Conservation (phyloP, 208 protist species). For the Leptomonas pyrrhocoris region DNA sequence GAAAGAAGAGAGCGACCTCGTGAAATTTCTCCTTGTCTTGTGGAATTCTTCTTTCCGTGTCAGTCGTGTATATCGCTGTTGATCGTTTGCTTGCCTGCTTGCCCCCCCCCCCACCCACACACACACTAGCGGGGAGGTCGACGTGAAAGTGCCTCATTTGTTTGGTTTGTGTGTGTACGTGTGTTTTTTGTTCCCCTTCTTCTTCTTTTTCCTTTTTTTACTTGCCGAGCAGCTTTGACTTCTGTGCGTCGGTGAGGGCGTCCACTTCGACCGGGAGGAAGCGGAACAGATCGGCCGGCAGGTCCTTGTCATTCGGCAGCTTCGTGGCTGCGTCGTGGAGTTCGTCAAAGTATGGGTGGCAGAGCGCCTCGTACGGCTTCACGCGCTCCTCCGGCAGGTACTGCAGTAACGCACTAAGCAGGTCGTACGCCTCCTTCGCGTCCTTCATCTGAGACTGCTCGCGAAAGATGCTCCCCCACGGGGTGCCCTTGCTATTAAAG, state of each 20-base stretch:
- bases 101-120: too few species aligned
- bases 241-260: constrained; percentile 67
- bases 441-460: constrained; percentile 37
- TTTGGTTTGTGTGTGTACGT: too few species aligned
- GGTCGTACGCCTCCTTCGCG: constrained; percentile 88
- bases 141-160: background rate
- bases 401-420: constrained; percentile 93
- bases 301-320: constrained; percentile 68
- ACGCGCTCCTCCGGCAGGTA: constrained; percentile 94
- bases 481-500: constrained; percentile 47
- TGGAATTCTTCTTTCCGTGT: too few species aligned
- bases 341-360: constrained; percentile 99
- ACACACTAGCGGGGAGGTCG: background rate
- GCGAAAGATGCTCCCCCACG: constrained; percentile 76
- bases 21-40: too few species aligned
- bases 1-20: too few species aligned
- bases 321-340: constrained; percentile 81
- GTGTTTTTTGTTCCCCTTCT: too few species aligned
- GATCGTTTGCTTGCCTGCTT: too few species aligned
- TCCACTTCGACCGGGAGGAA: constrained; percentile 74
- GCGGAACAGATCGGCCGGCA: constrained; percentile 70
- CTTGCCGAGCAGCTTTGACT: constrained; percentile 48
- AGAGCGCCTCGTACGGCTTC: constrained; percentile 88
- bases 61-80: too few species aligned
- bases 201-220: constrained; percentile 9